Percentiles rank a stretch among this genome's conserved stretches.
Conservation (phyloP, 179 eudicot genomes). For the Carnegiea gigantea region DNA sequence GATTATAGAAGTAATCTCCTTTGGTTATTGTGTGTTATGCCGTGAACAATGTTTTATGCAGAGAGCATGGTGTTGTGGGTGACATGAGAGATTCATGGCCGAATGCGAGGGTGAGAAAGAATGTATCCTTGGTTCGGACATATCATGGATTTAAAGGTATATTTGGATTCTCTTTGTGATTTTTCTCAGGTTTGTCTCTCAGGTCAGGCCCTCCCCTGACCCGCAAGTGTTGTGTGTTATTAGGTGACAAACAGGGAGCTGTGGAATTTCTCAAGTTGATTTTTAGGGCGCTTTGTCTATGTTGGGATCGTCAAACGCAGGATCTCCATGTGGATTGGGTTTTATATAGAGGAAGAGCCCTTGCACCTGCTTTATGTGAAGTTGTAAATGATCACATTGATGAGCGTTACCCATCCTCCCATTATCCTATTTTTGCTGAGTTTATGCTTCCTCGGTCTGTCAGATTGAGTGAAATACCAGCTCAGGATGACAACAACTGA, state of each 20-base stretch:
- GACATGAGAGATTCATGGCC: conserved; percentile 99
- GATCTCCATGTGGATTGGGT: conserved; percentile 96
- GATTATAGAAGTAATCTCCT: neutral
- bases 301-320: conserved; percentile 99
- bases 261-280: conserved; percentile 85
- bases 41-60: conserved; percentile 25
- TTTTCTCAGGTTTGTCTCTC: neutral
- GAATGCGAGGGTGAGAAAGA: conserved; percentile 87
- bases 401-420: conserved; percentile 91
- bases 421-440: conserved; percentile 86
- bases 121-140: conserved; percentile 77
- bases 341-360: conserved; percentile 80
- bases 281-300: conserved; percentile 92
- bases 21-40: neutral
- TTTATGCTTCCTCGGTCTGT: conserved; percentile 97
- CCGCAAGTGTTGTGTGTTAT: conserved; percentile 1
- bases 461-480: conserved; percentile 63
- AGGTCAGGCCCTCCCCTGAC: neutral
- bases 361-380: conserved; percentile 80
- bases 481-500: conserved; percentile 27
- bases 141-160: conserved; percentile 98
- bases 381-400: conserved; percentile 85
- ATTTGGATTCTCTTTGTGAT: neutral
- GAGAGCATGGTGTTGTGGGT: conserved; percentile 95
- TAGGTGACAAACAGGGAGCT: conserved; percentile 92